Base-by-base conservation (phyloP, 1,284 basidiomycete genomes). In the Puccinia triticina region DNA sequence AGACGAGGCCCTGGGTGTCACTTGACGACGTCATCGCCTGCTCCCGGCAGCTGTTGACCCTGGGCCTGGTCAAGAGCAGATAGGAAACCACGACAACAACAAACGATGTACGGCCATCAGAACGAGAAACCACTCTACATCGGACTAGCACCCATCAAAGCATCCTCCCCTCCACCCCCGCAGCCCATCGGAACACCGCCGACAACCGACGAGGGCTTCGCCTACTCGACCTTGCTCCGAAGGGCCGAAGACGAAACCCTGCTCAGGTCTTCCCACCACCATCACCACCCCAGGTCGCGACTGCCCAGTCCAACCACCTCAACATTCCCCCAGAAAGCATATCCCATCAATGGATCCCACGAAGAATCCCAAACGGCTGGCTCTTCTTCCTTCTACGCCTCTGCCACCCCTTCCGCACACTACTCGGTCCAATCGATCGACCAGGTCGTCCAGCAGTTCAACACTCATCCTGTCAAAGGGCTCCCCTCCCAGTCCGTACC, bases 401-500 rank as follows among this genome's bases (percentile, higher is more conserved):
- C 71, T 5, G 48, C 48, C 48, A 81, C 79, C 34, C 79, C 79
- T 34, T 81, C 79, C 43, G 79, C 79, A 55, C 55, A 61, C 12
- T 81, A 64, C 74, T 73, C 79, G 7, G 59, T 64, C 43, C 79
- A 81, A 66, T 81, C 79, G 37, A 57, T 81, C 26, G 37, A 81
- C 18, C 69, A 73, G n/a, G 71, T 81, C 40, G 26, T 81, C 34
- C 69, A 82, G 21, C 32, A 93, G 85, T 92, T 92, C 84, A 89
- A 89, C 32, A 92, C 93, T 0, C 91, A 92, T 3, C 85, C 89
- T 8, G 88, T 89, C 0, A 87, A 88, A 43, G 95, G 95, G 21
- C 89, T 97, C 1, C 86, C 91, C 0, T 88, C 90, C 23, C 87
- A 90, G n/a, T 89, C 91, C 61, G 90, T 96, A 29, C 88, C 91